Evolutionary conservation across 176 grass and related monocot species (phyloP), one percentile per base, ranked within the genome.

Genomic region (Phoenix roebelenii): DNA sequence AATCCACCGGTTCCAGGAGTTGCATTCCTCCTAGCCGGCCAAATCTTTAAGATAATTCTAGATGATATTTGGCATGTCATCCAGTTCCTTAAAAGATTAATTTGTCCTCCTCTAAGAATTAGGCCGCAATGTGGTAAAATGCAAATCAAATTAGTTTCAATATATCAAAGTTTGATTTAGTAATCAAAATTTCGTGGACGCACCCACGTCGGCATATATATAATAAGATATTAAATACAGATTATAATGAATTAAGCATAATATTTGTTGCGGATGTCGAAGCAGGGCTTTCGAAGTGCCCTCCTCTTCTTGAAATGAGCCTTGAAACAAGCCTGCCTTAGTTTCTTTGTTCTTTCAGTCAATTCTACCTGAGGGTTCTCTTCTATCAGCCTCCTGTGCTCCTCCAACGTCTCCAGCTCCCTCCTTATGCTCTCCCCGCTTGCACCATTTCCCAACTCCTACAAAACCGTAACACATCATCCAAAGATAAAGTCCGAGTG

Each of bases 301-400:
- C 78, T 79, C 74, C 90, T 57, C 73, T 65, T 81, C 78, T 88
- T 95, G 72, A 88, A 95, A 22, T 50, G 82, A 12, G 85, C 84
- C 57, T 95, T 97, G 72, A 97, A 97, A 72, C 84, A 97, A 0
- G 87, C 84, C 68, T 97, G 92, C 25, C 92, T 68, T 50, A 88
- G 69, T 72, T 80, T 97, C 75, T 97, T 97, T 0, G 92, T 88
- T 35, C 79, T 30, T 16, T 91, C 87, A 0, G 81, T 83, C 4
- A 97, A 67, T 59, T 88, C 55, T 12, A 88, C 76, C 4, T 72
- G 76, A 2, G 92, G 92, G 28, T 88, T 57, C 35, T 88, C 70
- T 72, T 91, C 92, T 81, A 97, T 97, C 3, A 72, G 6, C 29
- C 55, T 68, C 55, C 72, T 72, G 22, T 82, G 74, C 0, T 16